A percentile compares a stretch with the other conserved stretches of the same genome.
Conservation (phyloP, 371 early-diverging fungal species). For the Zychaea mexicana region DNA sequence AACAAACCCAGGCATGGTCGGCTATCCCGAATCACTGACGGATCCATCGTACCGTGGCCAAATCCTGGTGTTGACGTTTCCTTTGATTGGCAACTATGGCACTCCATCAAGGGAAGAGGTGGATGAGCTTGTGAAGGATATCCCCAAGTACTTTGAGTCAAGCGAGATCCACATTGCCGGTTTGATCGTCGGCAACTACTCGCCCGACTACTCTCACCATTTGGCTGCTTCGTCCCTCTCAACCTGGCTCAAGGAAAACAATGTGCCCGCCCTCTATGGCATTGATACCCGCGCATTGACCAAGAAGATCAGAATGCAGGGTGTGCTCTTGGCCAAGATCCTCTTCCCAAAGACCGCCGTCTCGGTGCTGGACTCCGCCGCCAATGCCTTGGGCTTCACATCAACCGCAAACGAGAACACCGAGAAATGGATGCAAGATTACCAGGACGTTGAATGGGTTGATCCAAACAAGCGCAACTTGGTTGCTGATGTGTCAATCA, state of each 20-base stretch:
- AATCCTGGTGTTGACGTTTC: conserved; percentile 91
- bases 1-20: conserved; percentile 41
- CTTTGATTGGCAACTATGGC: conserved; percentile 92
- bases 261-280: conserved; percentile 90
- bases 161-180: conserved; percentile 83
- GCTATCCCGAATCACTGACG: conserved; percentile 94
- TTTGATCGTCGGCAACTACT: conserved; percentile 88
- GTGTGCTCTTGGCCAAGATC: conserved; percentile 86
- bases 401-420: conserved; percentile 42
- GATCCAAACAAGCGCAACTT: conserved; percentile 93
- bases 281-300: conserved; percentile 95
- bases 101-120: conserved; percentile 75
- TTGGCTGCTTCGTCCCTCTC: conserved; percentile 85
- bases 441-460: conserved; percentile 83
- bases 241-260: conserved; percentile 86
- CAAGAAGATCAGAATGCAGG: conserved; percentile 81
- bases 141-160: conserved; percentile 87
- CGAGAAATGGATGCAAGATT: conserved; percentile 65
- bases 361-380: conserved; percentile 48
- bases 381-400: conserved; percentile 39
- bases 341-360: conserved; percentile 79
- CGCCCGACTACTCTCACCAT: conserved; percentile 89
- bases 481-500: conserved; percentile 91
- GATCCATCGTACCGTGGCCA: conserved; percentile 97
- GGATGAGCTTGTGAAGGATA: conserved; percentile 79